Evolutionary conservation across 2,329 filamentous ascomycete species (phyloP).

Genomic region (Myriosclerotinia duriaeana): DNA sequence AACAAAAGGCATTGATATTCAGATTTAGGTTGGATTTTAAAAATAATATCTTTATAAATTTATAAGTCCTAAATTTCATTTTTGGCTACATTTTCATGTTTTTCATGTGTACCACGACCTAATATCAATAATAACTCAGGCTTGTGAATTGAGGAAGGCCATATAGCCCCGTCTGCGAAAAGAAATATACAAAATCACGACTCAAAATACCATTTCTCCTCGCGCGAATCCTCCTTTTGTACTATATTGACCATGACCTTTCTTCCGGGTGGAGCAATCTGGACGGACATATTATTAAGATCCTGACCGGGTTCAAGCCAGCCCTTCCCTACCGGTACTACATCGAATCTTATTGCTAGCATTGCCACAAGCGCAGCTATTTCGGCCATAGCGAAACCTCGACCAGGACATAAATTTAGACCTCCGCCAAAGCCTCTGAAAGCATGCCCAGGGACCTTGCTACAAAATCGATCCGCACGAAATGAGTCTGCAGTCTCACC

Average conservation of each 20-base stretch:
- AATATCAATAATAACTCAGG: neutral
- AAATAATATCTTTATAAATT: neutral
- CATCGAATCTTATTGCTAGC: constrained; percentile 3
- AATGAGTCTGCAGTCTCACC: neutral
- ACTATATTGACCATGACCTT: constrained; percentile 7
- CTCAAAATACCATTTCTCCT: constrained; percentile 1
- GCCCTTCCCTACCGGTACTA: neutral
- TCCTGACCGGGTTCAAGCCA: constrained; percentile 5
- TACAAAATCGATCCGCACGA: neutral
- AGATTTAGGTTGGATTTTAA: too few relatives aligned
- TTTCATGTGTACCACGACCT: neutral
- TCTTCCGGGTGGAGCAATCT: neutral
- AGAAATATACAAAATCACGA: neutral
- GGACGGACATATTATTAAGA: constrained; percentile 1
- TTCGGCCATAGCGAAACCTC: constrained; percentile 15
- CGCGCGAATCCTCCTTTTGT: neutral
- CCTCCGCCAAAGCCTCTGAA: constrained; percentile 18
- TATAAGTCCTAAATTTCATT: neutral
- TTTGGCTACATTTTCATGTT: too few relatives aligned
- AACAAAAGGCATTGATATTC: neutral
- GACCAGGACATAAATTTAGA: constrained; percentile 7
- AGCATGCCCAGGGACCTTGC: neutral
- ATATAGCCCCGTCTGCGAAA: neutral
- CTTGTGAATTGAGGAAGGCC: neutral
- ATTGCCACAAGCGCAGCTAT: constrained; percentile 6